Base-by-base conservation (phyloP, 2,329 filamentous ascomycete genomes). In the Aspergillus pseudoterreus region DNA sequence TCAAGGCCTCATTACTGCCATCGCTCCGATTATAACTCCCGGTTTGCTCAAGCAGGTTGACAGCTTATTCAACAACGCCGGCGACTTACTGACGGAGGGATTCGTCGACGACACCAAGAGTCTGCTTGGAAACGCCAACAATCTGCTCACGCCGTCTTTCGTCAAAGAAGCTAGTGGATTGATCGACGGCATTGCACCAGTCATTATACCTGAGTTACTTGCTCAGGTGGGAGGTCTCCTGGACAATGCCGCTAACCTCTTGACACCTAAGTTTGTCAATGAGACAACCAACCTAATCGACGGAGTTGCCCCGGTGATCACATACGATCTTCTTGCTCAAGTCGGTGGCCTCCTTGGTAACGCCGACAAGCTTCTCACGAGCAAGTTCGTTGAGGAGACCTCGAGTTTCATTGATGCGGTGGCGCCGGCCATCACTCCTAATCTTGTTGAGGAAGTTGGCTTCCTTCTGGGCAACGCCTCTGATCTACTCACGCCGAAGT, bases 391-490 rank as follows among this genome's bases (percentile, higher is more conserved):
- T 22, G 54, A 63, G 35, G 59, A 63, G 43, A 62, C 55, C 24
- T 49, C 57, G 49, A 45, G 38, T 35, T 47, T 63, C 30, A 60
- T 63, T 27, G 53, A 51, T 36, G 57, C 32, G 33, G 59, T 63
- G 45, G 52, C 57, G 21, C 60, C 59, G 15, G 55, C 50, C 19
- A 47, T 68, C 56, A 58, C 63, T 46, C 58, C 60, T 52, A 52
- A 63, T 51, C 58, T 67, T 10, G 62, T 70, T 33, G 51, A 58
- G 42, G 62, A 65, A 38, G 53, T 69, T 41, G 57, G 56, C 30
- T 61, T 57, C 50, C 57, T 70, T 27, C 55, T 70, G 17, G 62
- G 59, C 38, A 70, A 70, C 45, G 67, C 63, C 6, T 65, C 64
- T 15, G 46, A 24, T 5, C 54, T 70, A 17, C 56, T 70, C 39